Percentiles rank a stretch among this genome's conserved stretches.
Evolutionary conservation across 192 early-diverging fungal species (phyloP).

Genomic region (Coemansia sp.): DNA sequence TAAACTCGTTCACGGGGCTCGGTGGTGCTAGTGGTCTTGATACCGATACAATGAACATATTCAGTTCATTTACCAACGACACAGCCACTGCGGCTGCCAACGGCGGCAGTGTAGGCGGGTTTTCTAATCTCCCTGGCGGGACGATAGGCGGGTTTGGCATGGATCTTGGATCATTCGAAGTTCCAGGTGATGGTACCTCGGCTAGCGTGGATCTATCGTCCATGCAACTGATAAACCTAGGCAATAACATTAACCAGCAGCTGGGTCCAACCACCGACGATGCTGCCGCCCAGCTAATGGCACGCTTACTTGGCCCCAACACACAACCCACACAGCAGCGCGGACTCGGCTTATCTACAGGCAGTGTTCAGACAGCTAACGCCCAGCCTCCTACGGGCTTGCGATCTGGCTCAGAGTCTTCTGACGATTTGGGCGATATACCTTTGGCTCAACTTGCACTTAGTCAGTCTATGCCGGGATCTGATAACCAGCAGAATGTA

Average conservation of each 20-base stretch:
- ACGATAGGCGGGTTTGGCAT: constrained; percentile 39
- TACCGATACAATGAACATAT: constrained; percentile 30
- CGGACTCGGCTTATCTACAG: neutral
- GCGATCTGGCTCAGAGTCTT: constrained; percentile 26
- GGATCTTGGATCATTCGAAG: constrained; percentile 27
- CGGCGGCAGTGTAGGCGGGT: neutral
- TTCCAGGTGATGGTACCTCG: neutral
- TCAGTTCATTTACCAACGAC: constrained; percentile 46
- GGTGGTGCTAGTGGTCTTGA: constrained; percentile 25
- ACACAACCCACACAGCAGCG: constrained; percentile 6
- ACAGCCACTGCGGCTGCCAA: neutral
- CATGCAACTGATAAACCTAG: constrained; percentile 39
- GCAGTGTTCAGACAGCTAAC: neutral
- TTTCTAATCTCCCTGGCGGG: constrained; percentile 17
- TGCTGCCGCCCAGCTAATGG: constrained; percentile 35
- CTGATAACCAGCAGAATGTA: neutral
- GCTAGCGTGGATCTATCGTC: constrained; percentile 33
- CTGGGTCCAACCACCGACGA: constrained; percentile 7
- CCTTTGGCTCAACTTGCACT: constrained; percentile 43
- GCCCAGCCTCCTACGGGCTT: neutral
- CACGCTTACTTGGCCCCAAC: constrained; percentile 21
- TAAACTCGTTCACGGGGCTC: constrained; percentile 34
- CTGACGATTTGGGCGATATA: constrained; percentile 48
- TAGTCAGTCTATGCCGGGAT: neutral
- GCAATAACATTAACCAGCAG: constrained; percentile 2